phyloP scores from a whole-genome alignment of 129 eudicot species.

The Oenanthe sinensis region DNA sequence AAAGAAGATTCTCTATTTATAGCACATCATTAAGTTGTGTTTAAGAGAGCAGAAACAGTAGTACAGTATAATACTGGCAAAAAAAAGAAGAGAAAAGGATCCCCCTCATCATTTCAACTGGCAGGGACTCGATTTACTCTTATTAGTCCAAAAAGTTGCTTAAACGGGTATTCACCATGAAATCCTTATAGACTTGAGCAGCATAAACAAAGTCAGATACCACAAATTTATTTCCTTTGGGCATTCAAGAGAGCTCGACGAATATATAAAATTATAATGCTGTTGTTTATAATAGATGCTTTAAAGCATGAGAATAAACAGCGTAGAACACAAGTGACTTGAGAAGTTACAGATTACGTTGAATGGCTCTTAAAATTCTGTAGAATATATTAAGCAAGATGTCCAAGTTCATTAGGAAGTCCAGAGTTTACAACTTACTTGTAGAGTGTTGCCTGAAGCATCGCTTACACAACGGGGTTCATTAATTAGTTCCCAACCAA shows the following conservation, averaged over 20 bases:
- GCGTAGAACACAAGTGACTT: background rate
- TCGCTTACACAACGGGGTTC: conserved; percentile 93
- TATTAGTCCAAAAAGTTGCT: background rate
- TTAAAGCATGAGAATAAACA: background rate
- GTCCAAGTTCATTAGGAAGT: background rate
- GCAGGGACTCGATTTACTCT: background rate
- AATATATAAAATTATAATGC: background rate
- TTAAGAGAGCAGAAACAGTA: background rate
- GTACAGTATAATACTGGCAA: background rate
- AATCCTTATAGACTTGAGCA: background rate
- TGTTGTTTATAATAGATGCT: background rate
- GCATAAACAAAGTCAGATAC: background rate
- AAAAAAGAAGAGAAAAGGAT: background rate
- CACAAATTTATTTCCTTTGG: background rate
- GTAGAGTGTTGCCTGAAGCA: conserved; percentile 84
- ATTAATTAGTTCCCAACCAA: conserved; percentile 91
- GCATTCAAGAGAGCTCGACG: background rate
- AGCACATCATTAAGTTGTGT: background rate
- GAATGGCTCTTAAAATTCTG: background rate
- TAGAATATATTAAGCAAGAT: background rate
- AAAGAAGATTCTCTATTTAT: background rate
- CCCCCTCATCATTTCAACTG: background rate
- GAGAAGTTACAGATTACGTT: background rate
- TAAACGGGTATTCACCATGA: background rate
- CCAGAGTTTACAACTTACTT: conserved; percentile 29